Evolutionary conservation across 371 early-diverging fungal species (phyloP).

Genomic region (Funneliformis caledonium): DNA sequence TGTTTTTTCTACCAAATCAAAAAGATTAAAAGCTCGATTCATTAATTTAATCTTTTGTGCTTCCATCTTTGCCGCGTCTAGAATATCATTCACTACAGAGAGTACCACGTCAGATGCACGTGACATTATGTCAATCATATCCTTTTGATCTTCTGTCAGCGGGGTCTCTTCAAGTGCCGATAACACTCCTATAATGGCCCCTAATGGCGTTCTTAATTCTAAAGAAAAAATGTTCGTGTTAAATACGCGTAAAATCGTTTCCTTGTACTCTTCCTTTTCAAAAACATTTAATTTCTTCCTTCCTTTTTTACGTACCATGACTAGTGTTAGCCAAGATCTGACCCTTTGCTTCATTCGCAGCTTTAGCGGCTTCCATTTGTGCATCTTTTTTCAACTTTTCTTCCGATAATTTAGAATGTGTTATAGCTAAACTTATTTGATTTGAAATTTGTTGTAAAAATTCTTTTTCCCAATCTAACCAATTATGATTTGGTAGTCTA

Average conservation of each 20-base stretch:
- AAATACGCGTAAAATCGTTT: background rate
- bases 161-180: slow-evolving; percentile 49
- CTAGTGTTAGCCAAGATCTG: slow-evolving; percentile 52
- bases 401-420: slow-evolving; percentile 47
- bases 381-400: slow-evolving; percentile 48
- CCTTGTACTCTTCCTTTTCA: background rate
- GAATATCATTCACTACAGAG: slow-evolving; percentile 60
- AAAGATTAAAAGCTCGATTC: slow-evolving; percentile 51
- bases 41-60: slow-evolving; percentile 57
- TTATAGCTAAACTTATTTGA: slow-evolving; percentile 50
- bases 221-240: background rate
- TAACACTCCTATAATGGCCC: slow-evolving; percentile 52
- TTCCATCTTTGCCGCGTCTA: slow-evolving; percentile 64
- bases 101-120: slow-evolving; percentile 52
- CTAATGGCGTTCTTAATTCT: slow-evolving; percentile 53
- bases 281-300: background rate
- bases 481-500: slow-evolving; percentile 34
- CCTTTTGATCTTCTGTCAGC: slow-evolving; percentile 49
- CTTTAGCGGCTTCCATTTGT: slow-evolving; percentile 51
- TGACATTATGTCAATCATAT: slow-evolving; percentile 51
- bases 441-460: slow-evolving; percentile 51
- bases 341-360: slow-evolving; percentile 49
- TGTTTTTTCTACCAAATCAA: slow-evolving; percentile 55
- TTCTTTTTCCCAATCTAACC: slow-evolving; percentile 46
- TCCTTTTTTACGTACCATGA: slow-evolving; percentile 39